Percentiles rank a stretch among this genome's conserved stretches.
These are phyloP conservation scores for Alternaria conjuncta DNA, from an alignment of 2,329 filamentous ascomycete species.

Conservation along the genomic window DNA sequence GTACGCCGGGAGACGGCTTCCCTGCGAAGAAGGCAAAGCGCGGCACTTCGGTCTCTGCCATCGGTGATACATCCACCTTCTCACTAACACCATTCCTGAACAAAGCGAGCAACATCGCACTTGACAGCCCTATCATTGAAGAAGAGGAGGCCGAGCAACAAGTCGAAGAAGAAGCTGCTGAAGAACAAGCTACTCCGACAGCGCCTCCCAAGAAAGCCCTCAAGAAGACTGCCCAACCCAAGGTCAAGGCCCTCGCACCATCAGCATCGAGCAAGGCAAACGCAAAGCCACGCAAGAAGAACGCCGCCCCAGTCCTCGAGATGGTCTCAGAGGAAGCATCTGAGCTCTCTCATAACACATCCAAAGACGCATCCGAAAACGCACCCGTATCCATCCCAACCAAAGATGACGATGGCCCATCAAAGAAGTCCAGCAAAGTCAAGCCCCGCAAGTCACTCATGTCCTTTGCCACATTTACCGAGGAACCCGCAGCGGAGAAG, in stretches of 20 bases:
- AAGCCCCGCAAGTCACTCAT: slow-evolving; percentile 57
- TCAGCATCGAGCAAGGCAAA: slow-evolving; percentile 55
- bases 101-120: slow-evolving; percentile 67
- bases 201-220: slow-evolving; percentile 36
- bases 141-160: slow-evolving; percentile 29
- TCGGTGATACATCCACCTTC: slow-evolving; percentile 89
- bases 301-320: slow-evolving; percentile 48
- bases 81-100: slow-evolving; percentile 95
- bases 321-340: slow-evolving; percentile 53
- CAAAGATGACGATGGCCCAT: slow-evolving; percentile 42
- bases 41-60: slow-evolving; percentile 60
- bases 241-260: slow-evolving; percentile 53
- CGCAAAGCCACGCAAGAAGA: slow-evolving; percentile 52
- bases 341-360: slow-evolving; percentile 33
- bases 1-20: slow-evolving; percentile 57
- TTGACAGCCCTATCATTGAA: slow-evolving; percentile 51
- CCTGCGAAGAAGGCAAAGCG: slow-evolving; percentile 55
- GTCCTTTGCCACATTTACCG: slow-evolving; percentile 52
- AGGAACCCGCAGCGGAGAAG: slow-evolving; percentile 48
- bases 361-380: slow-evolving; percentile 51
- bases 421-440: slow-evolving; percentile 46
- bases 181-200: slow-evolving; percentile 39
- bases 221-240: slow-evolving; percentile 37
- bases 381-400: slow-evolving; percentile 37
- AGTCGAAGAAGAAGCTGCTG: slow-evolving; percentile 27